Evolutionary conservation across 495 filamentous ascomycete species (phyloP), one percentile per base, ranked within the genome.

Genomic region (Aspergillus ellipticus): DNA sequence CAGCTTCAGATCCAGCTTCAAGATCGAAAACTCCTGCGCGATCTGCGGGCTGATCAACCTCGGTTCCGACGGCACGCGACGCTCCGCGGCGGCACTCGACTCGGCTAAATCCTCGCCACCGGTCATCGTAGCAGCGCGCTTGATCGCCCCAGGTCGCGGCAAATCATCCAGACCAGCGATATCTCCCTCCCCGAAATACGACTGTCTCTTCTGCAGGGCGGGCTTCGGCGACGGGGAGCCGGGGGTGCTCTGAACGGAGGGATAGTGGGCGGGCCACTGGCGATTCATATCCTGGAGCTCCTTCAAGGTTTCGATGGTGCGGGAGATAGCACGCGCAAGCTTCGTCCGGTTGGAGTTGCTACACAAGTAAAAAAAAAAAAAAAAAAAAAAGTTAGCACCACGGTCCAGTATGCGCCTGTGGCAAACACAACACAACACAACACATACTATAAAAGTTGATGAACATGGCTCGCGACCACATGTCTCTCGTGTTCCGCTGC

Each of bases 241-340:
- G 28, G 79, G 81, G 29, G 80, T 66, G 48, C 79, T 82, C 65
- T 90, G 86, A 13, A 96, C 86, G 15, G 92, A 89, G 48, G 94
- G 95, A 65, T 98, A 98, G 63, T 92, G 89, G 33, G 92, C 92
- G 5, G 94, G 95, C 94, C 95, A 97, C 69, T 82, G 80, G 26
- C 85, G 73, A 60, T 98, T 98, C 80, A 87, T 92, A 61, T 89
- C 84, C 71, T 96, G 91, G 50, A 98, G 81, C 51, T 82, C 81
- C 73, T 86, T 84, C 57, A 90, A 65, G 0, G 88, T 86, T 41
- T 97, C 92, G 50, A 96, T 83, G 3, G 89, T 90, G 24, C 82
- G 79, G 60, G 84, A 88, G 65, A 98, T 96, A 35, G 89, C 86
- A 41, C 92, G 86, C 43, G 83, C 91, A 29, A 98, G 84, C 49